Evolutionary conservation across 2,329 filamentous ascomycete species (phyloP).

Genomic region (Cercospora sp.): DNA sequence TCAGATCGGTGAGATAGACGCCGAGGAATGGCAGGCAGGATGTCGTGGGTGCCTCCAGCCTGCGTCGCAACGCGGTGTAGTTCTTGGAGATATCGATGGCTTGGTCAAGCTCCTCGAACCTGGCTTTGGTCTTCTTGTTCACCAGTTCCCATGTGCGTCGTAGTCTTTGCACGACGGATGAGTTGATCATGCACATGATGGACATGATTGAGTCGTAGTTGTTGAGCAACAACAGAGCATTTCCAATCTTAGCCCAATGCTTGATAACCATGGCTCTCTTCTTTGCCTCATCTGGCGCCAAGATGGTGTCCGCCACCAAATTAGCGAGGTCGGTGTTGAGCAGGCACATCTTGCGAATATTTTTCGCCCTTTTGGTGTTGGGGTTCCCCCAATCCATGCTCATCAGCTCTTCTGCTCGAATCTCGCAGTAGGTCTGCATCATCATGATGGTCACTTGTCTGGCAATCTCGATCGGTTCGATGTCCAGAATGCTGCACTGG

Average conservation of each 20-base stretch:
- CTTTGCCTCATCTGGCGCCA: constrained; percentile 86
- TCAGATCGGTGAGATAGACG: constrained; percentile 93
- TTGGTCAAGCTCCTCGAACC: constrained; percentile 74
- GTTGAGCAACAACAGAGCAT: constrained; percentile 81
- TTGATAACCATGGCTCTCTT: constrained; percentile 89
- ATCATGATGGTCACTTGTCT: constrained; percentile 91
- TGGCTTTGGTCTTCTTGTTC: constrained; percentile 76
- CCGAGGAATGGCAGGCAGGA: constrained; percentile 94
- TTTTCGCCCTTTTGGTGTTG: constrained; percentile 72
- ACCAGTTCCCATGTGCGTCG: constrained; percentile 91
- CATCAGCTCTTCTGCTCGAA: constrained; percentile 87
- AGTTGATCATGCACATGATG: constrained; percentile 91
- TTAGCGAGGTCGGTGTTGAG: constrained; percentile 91
- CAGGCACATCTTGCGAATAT: constrained; percentile 91
- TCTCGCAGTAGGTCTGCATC: constrained; percentile 86
- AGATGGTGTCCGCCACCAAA: constrained; percentile 87
- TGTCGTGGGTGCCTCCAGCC: constrained; percentile 75
- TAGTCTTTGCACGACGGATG: constrained; percentile 83
- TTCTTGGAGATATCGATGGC: constrained; percentile 90
- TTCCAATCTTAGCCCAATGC: constrained; percentile 95
- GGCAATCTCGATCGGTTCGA: constrained; percentile 86
- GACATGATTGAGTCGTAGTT: constrained; percentile 98
- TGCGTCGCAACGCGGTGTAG: constrained; percentile 79
- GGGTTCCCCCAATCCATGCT: constrained; percentile 95
- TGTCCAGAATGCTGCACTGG: constrained; percentile 76